A percentile compares a stretch with the other conserved stretches of the same genome.
phyloP scores from a whole-genome alignment of 495 filamentous ascomycete species.

The Pseudotulostoma volvatum region DNA sequence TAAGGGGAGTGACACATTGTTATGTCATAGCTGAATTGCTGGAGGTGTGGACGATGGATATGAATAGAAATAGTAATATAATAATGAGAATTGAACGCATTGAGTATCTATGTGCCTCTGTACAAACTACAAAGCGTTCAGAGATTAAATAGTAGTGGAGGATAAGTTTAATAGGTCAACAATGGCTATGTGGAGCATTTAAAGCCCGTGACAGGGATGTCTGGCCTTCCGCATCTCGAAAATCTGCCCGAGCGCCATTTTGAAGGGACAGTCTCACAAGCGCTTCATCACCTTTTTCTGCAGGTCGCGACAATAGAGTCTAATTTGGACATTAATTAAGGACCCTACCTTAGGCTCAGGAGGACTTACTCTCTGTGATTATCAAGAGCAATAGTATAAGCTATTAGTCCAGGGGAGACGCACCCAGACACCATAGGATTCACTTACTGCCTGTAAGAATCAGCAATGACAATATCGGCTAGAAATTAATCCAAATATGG shows the following conservation, averaged over 20 bases:
- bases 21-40: no score
- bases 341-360: slow-evolving; percentile 15
- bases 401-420: slow-evolving; percentile 18
- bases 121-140: no score
- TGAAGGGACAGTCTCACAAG: slow-evolving; percentile 5
- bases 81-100: no score
- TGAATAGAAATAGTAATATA: no score
- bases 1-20: no score
- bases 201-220: slow-evolving; percentile 11
- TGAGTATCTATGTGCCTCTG: no score
- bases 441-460: slow-evolving; percentile 5
- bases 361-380: neutral
- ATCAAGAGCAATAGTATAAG: slow-evolving; percentile 8
- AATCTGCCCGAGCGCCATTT: slow-evolving; percentile 6
- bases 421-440: slow-evolving; percentile 11
- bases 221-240: slow-evolving; percentile 8
- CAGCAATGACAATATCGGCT: no score
- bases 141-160: no score
- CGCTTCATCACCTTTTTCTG: neutral
- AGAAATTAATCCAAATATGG: slow-evolving; percentile 11
- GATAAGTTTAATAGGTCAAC: neutral
- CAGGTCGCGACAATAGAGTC: neutral
- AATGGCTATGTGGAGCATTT: neutral
- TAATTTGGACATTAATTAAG: slow-evolving; percentile 22
- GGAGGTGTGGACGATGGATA: no score